Conservation (phyloP, 2,329 filamentous ascomycete genomes). For the Aspergillus sp. region DNA sequence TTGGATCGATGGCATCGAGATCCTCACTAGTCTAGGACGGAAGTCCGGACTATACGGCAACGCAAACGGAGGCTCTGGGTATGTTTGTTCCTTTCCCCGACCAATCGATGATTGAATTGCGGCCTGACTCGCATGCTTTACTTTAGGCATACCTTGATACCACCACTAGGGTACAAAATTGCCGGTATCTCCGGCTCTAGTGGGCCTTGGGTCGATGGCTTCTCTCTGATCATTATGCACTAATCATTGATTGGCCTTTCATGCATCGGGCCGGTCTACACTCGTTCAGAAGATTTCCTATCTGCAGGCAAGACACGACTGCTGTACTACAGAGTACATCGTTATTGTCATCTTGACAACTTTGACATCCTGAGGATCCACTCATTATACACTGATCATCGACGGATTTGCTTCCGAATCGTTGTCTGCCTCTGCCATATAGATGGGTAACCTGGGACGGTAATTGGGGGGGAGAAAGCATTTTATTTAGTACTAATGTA, state of each 20-base stretch:
- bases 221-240: constrained; percentile 69
- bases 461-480: neutral
- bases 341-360: too few species aligned
- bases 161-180: constrained; percentile 79
- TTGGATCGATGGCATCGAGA: constrained; percentile 80
- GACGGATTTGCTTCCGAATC: neutral
- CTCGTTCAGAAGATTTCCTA: too few species aligned
- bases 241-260: constrained; percentile 31
- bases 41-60: constrained; percentile 83
- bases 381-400: neutral
- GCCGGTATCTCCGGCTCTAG: constrained; percentile 80
- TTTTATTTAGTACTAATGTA: neutral
- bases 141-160: constrained; percentile 72
- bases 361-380: too few species aligned
- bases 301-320: too few species aligned
- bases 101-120: neutral
- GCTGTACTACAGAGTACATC: too few species aligned
- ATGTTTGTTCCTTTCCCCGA: constrained; percentile 38
- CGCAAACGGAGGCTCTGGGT: constrained; percentile 69
- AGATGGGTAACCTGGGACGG: neutral
- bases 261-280: too few species aligned
- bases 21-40: constrained; percentile 80
- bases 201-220: constrained; percentile 73
- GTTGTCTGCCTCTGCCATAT: neutral
- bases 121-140: constrained; percentile 5